Evolutionary conservation across 225 moss, liverwort and hornwort species (phyloP), one percentile per base, ranked within the genome.

Genomic region (Thuidium tamariscinum): DNA sequence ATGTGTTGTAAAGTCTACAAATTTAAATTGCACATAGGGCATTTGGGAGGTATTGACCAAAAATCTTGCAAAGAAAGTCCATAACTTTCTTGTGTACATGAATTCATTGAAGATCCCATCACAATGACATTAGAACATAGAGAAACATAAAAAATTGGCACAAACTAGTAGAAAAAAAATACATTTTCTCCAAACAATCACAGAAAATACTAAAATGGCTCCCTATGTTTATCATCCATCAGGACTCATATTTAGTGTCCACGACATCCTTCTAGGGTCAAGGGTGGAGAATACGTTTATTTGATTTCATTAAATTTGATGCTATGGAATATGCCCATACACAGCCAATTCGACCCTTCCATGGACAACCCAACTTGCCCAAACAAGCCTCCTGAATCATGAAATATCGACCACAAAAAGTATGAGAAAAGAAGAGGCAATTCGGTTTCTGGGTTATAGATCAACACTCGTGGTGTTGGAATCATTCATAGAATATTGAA

Each of bases 191-290:
- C n/a, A n/a, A n/a, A n/a, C n/a, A n/a, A n/a, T n/a, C n/a, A n/a
- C n/a, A n/a, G n/a, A n/a, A n/a, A n/a, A n/a, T n/a, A n/a, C n/a
- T n/a, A n/a, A n/a, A n/a, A n/a, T n/a, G n/a, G n/a, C n/a, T n/a
- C n/a, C n/a, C n/a, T n/a, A n/a, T n/a, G 2, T 69, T 2, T 26
- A 3, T 41, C 70, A 70, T 15, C 26, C 2, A 26, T 15, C 0
- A 0, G 1, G 15, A n/a, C n/a, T n/a, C n/a, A n/a, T n/a, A n/a
- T n/a, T n/a, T 41, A 25, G 5, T 8, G 2, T 41, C 0, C 0
- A 0, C 0, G 0, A 1, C 1, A 0, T 18, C 11, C 2, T 30
- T 46, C 2, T 23, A 25, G 14, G 8, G 5, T 41, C 22, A 0
- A 44, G 3, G 11, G 7, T 20, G 22, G 15, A 41, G 5, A 71